These are phyloP conservation scores for Alternaria postmessia DNA, from an alignment of 2,329 filamentous ascomycete genomes.

Conservation along the genomic window DNA sequence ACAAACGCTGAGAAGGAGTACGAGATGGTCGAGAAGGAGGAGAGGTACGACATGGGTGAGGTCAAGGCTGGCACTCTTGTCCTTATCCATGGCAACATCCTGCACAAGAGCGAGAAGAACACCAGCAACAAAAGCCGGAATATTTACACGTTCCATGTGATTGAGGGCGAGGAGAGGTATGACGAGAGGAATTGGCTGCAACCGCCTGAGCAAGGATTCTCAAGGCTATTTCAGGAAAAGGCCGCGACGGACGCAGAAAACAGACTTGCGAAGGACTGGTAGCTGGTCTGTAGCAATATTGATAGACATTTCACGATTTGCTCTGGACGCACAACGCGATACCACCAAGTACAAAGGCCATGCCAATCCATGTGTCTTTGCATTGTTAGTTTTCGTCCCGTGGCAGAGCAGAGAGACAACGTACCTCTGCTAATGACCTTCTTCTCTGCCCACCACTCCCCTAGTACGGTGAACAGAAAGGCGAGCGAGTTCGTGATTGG, in stretches of 20 bases:
- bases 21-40: conserved; percentile 47
- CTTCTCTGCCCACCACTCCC: conserved; percentile 92
- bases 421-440: conserved; percentile 86
- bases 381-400: conserved; percentile 11
- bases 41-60: conserved; percentile 79
- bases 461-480: conserved; percentile 93
- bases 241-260: conserved; percentile 6
- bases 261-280: conserved; percentile 27
- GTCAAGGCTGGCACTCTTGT: conserved; percentile 92
- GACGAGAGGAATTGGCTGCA: conserved; percentile 94
- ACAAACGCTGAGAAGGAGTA: conserved; percentile 47
- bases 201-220: conserved; percentile 81
- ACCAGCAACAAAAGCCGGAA: conserved; percentile 84
- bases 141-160: conserved; percentile 98
- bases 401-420: conserved; percentile 36
- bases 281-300: conserved; percentile 6
- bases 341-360: conserved; percentile 78
- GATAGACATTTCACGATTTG: conserved; percentile 43
- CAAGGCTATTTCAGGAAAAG: conserved; percentile 61
- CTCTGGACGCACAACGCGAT: conserved; percentile 83
- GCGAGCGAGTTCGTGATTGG: conserved; percentile 94
- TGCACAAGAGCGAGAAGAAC: conserved; percentile 98
- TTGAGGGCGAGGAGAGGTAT: conserved; percentile 82
- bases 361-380: conserved; percentile 82
- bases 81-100: conserved; percentile 90